Base-by-base conservation (phyloP, 768 basidiomycete species). In the Trametes cinnabarina region DNA sequence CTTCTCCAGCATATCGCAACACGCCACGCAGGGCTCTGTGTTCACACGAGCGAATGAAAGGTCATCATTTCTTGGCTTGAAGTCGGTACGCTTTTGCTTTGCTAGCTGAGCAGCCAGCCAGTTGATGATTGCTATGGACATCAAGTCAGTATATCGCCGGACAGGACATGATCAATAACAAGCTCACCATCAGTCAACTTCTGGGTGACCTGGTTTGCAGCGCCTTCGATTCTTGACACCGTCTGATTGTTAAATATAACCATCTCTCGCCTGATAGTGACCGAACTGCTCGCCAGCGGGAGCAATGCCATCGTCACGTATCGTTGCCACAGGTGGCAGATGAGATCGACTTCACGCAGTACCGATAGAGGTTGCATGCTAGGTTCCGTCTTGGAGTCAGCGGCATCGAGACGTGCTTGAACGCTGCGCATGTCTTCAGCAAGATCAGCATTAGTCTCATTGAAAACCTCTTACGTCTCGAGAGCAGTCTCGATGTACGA, bases 51-150 rank as follows among this genome's bases (percentile, higher is more conserved):
- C 92, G 71, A 98, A 98, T 0, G 94, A 94, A 22, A 94, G 73
- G 64, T 98, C 96, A 67, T 99, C 97, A 65, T 98, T 94, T 35
- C 89, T 84, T 11, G 97, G 97, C 72, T 96, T 97, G 76, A 97
- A 99, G 70, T 99, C 97, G 48, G 85, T 90, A 66, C 88, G 90
- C 77, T 98, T 98, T 71, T 99, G 97, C 71, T 94, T 95, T 8
- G 84, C 80, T 35, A 99, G 83, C 61, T 91, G 87, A 3, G 78
- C 61, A 2, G 84, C 78, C 7, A 98, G 75, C 87, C 90, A 95
- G 19, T 82, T 71, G 46, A 94, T 71, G 58, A 93, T 82, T 0
- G 79, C 92, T 94, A 60, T 0, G 60, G 4, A n/a, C 25, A 23
- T 53, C 17, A 41, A 26, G 14, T 52, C 3, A 39, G 23, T 7